These are phyloP conservation scores for Russula foetens DNA, from an alignment of 768 basidiomycete genomes.

Conservation along the genomic window DNA sequence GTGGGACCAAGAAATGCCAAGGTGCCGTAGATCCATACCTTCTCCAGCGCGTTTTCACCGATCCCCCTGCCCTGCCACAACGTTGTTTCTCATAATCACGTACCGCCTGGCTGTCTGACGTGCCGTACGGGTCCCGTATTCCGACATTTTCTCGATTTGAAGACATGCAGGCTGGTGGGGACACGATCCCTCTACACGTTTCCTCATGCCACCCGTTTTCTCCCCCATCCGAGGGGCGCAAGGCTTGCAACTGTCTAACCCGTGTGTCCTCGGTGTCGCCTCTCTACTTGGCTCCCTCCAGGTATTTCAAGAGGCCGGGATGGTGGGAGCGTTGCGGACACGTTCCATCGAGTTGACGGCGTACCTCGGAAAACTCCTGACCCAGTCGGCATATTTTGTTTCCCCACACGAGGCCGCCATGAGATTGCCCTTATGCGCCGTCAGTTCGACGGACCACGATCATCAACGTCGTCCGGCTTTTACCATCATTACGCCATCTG, in stretches of 20 bases:
- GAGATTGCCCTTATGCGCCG: conserved; percentile 22
- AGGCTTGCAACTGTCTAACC: conserved; percentile 96
- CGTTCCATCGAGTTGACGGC: conserved; percentile 67
- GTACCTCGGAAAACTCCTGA: conserved; percentile 58
- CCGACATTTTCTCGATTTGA: conserved; percentile 11
- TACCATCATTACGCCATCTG: conserved; percentile 85
- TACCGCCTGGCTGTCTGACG: neutral
- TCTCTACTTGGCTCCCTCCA: conserved; percentile 79
- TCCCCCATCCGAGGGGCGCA: conserved; percentile 83
- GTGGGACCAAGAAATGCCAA: conserved; percentile 60
- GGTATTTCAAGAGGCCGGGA: conserved; percentile 70
- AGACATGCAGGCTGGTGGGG: conserved; percentile 99
- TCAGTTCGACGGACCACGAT: conserved; percentile 12
- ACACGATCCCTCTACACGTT: conserved; percentile 78
- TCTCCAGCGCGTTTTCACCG: neutral
- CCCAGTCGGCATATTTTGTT: conserved; percentile 56
- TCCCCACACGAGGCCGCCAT: conserved; percentile 30
- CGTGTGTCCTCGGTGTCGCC: conserved; percentile 70
- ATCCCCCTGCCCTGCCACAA: neutral
- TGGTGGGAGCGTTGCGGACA: conserved; percentile 57
- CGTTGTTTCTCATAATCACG: conserved; percentile 1
- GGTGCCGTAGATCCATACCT: conserved; percentile 36
- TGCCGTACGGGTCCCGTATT: neutral
- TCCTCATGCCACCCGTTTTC: conserved; percentile 82
- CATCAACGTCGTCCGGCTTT: conserved; percentile 39